phyloP scores from a whole-genome alignment of 2,329 filamentous ascomycete species.

The Aureobasidium sp. region DNA sequence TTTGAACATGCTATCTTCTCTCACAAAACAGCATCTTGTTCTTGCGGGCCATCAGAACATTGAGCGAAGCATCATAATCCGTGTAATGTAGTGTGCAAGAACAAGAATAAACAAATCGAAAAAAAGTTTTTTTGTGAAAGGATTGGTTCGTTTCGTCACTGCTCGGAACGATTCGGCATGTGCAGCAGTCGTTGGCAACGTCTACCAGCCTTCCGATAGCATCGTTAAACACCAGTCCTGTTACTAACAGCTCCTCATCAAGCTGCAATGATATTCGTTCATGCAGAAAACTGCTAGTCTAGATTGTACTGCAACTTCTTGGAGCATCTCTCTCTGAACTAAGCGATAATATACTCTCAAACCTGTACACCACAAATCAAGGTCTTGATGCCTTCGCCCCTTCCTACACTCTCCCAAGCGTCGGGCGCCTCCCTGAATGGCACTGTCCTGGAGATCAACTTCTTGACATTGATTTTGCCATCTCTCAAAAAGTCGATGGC shows the following conservation, averaged over 20 bases:
- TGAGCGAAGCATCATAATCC: background rate
- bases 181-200: background rate
- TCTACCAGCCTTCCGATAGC: background rate
- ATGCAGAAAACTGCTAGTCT: too few relatives aligned
- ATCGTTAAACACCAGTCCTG: background rate
- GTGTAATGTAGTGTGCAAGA: background rate
- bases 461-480: slow-evolving; percentile 68
- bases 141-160: background rate
- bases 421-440: slow-evolving; percentile 75
- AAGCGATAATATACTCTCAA: background rate
- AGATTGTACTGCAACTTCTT: background rate
- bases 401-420: slow-evolving; percentile 81
- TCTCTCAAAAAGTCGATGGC: slow-evolving; percentile 69
- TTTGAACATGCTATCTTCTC: background rate
- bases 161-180: background rate
- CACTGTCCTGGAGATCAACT: slow-evolving; percentile 70
- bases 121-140: slow-evolving; percentile 1
- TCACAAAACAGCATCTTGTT: background rate
- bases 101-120: background rate
- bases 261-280: too few relatives aligned
- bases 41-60: background rate
- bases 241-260: too few relatives aligned
- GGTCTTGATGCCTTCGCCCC: slow-evolving; percentile 67
- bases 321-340: background rate
- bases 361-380: slow-evolving; percentile 39